Conservation (phyloP, 768 basidiomycete species). For the Hysterangium stoloniferum region DNA sequence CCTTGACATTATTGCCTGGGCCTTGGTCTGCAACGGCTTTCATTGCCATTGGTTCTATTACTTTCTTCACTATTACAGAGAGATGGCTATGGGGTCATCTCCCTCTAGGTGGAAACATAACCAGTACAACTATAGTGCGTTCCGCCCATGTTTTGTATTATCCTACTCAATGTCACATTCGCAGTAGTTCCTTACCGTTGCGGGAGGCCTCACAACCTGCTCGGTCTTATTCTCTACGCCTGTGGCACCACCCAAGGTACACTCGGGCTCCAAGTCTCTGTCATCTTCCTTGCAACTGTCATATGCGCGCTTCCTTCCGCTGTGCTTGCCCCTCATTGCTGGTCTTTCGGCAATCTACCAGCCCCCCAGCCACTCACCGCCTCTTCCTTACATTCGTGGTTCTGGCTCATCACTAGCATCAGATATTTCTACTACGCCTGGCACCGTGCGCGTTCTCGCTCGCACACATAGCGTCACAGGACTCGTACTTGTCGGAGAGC, state of each 20-base stretch:
- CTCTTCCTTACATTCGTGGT: constrained; percentile 49
- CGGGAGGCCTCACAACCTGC: not conserved
- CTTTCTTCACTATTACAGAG: not conserved
- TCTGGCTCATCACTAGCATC: constrained; percentile 38
- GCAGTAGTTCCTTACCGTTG: not conserved
- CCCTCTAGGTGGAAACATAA: constrained; percentile 3
- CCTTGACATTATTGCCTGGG: not conserved
- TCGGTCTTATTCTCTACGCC: not conserved
- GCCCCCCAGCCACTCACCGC: constrained; percentile 16
- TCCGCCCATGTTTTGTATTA: not conserved
- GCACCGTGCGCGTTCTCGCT: constrained; percentile 57
- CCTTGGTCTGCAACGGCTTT: not conserved
- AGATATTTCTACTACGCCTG: constrained; percentile 45
- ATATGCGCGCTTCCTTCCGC: constrained; percentile 4
- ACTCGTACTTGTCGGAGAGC: constrained; percentile 73
- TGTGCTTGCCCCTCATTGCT: constrained; percentile 4
- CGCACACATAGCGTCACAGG: constrained; percentile 70
- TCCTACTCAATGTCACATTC: not conserved
- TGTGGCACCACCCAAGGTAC: not conserved
- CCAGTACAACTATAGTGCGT: constrained; percentile 9
- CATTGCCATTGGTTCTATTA: not conserved
- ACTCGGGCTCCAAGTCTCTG: no score
- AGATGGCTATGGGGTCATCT: not conserved
- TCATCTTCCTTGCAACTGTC: no score
- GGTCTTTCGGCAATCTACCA: not conserved